phyloP scores from a whole-genome alignment of 1,284 basidiomycete species.

The Melampsora americana region DNA sequence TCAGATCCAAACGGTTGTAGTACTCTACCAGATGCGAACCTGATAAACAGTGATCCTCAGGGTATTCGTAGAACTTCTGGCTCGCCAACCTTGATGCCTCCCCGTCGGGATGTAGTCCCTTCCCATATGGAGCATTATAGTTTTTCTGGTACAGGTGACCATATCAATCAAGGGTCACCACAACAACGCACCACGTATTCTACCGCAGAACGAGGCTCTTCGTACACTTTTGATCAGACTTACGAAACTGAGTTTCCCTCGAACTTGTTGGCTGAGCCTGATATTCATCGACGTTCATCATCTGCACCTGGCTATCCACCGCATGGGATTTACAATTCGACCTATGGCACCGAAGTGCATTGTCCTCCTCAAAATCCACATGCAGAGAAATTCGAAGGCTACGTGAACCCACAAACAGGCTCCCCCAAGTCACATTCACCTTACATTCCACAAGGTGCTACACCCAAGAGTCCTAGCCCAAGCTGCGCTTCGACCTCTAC shows the following conservation, averaged over 20 bases:
- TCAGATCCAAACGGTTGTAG: conserved; percentile 11
- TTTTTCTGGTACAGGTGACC: conserved; percentile 6
- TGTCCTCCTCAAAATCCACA: conserved; percentile 5
- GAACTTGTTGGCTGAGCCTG: neutral
- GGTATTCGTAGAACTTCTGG: conserved; percentile 5
- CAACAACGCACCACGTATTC: neutral
- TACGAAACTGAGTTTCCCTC: conserved; percentile 10
- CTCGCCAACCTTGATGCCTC: neutral
- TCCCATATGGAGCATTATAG: conserved; percentile 12
- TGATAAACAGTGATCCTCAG: conserved; percentile 7
- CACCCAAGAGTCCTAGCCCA: conserved; percentile 35
- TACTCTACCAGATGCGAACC: neutral
- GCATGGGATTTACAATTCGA: conserved; percentile 1
- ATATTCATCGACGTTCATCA: neutral
- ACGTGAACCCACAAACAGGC: conserved; percentile 2
- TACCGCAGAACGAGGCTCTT: neutral
- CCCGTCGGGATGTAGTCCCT: neutral
- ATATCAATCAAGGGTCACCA: neutral
- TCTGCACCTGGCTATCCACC: conserved; percentile 20
- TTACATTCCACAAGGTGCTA: neutral
- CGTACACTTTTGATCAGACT: conserved; percentile 14
- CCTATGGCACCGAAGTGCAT: neutral
- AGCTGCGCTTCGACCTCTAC: conserved; percentile 41
- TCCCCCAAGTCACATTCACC: conserved; percentile 35
- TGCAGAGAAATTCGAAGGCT: neutral